Conservation (phyloP, 352 stramenopile species). For the Phytophthora multivora region DNA sequence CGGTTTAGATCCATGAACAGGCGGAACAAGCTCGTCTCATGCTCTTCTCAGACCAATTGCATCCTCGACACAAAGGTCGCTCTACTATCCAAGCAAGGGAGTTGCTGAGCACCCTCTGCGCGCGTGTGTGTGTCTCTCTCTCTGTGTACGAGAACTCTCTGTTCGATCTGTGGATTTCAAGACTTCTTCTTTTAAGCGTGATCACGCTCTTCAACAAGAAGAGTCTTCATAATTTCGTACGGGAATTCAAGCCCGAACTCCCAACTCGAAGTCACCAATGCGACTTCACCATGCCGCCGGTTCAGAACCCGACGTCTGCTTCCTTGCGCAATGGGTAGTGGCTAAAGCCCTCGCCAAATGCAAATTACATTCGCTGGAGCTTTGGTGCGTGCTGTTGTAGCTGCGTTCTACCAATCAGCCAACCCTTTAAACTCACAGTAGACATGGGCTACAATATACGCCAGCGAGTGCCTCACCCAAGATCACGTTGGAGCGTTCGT, state of each 20-base stretch:
- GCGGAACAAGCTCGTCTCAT: too few relatives aligned
- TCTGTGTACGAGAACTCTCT: too few relatives aligned
- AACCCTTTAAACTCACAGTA: slow-evolving; percentile 42
- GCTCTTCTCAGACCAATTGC: too few relatives aligned
- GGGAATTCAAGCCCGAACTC: slow-evolving; percentile 27
- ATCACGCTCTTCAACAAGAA: slow-evolving; percentile 13
- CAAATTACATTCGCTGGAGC: slow-evolving; percentile 43
- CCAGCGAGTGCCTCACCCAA: slow-evolving; percentile 30
- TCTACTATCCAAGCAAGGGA: too few relatives aligned
- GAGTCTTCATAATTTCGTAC: slow-evolving; percentile 22
- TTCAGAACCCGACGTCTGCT: too few relatives aligned
- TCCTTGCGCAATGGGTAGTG: slow-evolving; percentile 26
- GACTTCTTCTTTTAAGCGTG: neutral
- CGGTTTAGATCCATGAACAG: too few relatives aligned
- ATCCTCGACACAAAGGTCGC: too few relatives aligned
- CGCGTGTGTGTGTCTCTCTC: too few relatives aligned
- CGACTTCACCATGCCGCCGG: too few relatives aligned
- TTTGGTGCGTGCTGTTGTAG: slow-evolving; percentile 5
- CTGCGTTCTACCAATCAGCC: slow-evolving; percentile 29
- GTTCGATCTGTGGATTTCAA: too few relatives aligned
- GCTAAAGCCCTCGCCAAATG: slow-evolving; percentile 28
- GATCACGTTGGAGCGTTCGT: slow-evolving; percentile 41
- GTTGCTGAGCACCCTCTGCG: too few relatives aligned
- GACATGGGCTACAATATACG: slow-evolving; percentile 54
- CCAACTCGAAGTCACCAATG: neutral